phyloP scores from a whole-genome alignment of 2,329 filamentous ascomycete genomes.

The Ophiosphaerella narmari region DNA sequence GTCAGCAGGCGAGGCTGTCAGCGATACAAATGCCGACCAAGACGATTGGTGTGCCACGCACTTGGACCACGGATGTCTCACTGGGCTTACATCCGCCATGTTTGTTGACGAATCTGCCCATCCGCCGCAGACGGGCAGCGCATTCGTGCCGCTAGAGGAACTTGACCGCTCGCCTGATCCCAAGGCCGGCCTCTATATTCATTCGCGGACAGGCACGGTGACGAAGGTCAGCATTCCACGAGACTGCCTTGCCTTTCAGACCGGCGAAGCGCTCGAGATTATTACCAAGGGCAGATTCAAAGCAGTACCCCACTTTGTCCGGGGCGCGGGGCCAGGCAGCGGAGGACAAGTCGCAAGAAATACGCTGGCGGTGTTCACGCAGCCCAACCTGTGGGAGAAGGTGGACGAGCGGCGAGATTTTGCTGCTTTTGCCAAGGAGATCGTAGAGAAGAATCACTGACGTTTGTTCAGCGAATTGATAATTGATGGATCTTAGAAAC shows the following conservation, averaged over 20 bases:
- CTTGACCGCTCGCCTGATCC: slow-evolving; percentile 79
- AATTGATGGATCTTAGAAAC: too few species aligned
- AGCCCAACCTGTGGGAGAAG: slow-evolving; percentile 85
- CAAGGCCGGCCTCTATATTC: slow-evolving; percentile 89
- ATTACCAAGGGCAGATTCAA: slow-evolving; percentile 92
- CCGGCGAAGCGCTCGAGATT: slow-evolving; percentile 85
- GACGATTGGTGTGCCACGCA: slow-evolving; percentile 96
- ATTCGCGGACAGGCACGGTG: slow-evolving; percentile 77
- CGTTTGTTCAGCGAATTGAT: background rate
- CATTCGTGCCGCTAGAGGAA: slow-evolving; percentile 65
- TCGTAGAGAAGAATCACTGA: slow-evolving; percentile 54
- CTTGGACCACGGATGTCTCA: slow-evolving; percentile 90
- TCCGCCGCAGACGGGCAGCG: slow-evolving; percentile 37
- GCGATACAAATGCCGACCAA: slow-evolving; percentile 53
- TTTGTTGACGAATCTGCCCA: slow-evolving; percentile 77
- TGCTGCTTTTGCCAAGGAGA: slow-evolving; percentile 71
- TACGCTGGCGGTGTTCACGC: slow-evolving; percentile 94
- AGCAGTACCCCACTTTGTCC: slow-evolving; percentile 94
- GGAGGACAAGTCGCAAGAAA: slow-evolving; percentile 62
- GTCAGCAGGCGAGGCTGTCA: slow-evolving; percentile 18
- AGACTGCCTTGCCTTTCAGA: slow-evolving; percentile 95
- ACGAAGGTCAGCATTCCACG: slow-evolving; percentile 92
- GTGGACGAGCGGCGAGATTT: slow-evolving; percentile 75
- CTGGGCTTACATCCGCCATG: slow-evolving; percentile 92
- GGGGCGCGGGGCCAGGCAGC: slow-evolving; percentile 67